Evolutionary conservation across 2,329 filamentous ascomycete genomes (phyloP), one percentile per base, ranked within the genome.

Genomic region (Canariomyces notabilis): DNA sequence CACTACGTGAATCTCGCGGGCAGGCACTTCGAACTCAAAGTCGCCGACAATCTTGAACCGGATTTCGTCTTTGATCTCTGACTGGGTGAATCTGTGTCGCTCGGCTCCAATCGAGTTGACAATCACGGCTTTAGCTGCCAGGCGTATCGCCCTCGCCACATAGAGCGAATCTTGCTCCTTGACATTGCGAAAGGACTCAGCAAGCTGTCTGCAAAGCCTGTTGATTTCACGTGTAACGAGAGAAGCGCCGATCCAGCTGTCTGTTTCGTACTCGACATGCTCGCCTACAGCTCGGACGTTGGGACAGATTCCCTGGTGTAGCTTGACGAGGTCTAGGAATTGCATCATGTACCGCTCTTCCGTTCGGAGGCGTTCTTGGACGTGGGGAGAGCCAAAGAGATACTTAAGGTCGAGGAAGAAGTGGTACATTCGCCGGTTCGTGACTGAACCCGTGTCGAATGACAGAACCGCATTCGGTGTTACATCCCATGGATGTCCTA

Each of bases 201-300:
- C 83, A 48, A 97, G 85, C 59, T 93, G 86, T 52, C 90, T 79
- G 60, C 91, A 95, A 31, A 97, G 77, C 44, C 88, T 82, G 62
- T 97, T 97, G 64, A 98, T 91, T 64, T 98, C 91, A 41, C 91
- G 80, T 40, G 93, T 96, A 48, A 98, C 87, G 41, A 97, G 76
- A 6, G 90, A 95, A 3, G 93, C 91, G 48, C 88, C 94, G 43
- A 98, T 97, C 93, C 93, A 98, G 16, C 89, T 87, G 67, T 98
- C 94, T 2, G 90, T 94, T 67, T 98, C 93, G 61, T 97, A 98
- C 65, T 98, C 94, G 23, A 98, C 87, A 64, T 98, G 93, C 61
- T 97, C 93, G 14, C 90, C 89, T 18, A 96, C 80, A 2, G 91
- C 93, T 51, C 94, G 80, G 37, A 90, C 76, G 59, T 97, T 98